Evolutionary conservation across 2,329 filamentous ascomycete species (phyloP).

Genomic region (Botrytis sinoallii): DNA sequence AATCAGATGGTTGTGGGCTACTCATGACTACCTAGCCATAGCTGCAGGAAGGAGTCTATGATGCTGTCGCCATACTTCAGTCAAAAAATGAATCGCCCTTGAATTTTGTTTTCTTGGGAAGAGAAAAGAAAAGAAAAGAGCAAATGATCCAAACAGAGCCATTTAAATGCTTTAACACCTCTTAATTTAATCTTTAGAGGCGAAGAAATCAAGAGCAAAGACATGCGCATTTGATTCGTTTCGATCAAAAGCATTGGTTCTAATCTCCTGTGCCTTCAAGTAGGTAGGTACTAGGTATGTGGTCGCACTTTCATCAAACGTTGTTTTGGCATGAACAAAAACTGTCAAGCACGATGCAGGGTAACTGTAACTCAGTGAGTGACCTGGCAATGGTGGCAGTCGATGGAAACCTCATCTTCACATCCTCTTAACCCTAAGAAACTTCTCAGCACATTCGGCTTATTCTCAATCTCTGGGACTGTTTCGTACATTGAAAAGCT

Average conservation of each 20-base stretch:
- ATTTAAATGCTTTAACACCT: neutral
- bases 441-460: neutral
- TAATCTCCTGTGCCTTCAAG: neutral
- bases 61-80: neutral
- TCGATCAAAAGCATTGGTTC: neutral
- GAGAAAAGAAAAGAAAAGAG: neutral
- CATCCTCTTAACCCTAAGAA: neutral
- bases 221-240: neutral
- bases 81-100: neutral
- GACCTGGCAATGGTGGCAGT: neutral
- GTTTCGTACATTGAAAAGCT: neutral
- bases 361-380: neutral
- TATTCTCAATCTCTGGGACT: neutral
- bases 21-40: no score
- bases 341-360: slow-evolving; percentile 5
- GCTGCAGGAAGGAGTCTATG: neutral
- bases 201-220: neutral
- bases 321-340: neutral
- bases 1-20: neutral
- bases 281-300: neutral
- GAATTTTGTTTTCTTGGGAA: neutral
- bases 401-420: neutral
- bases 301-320: neutral
- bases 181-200: neutral
- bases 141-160: neutral